Evolutionary conservation across 2,329 filamentous ascomycete species (phyloP).

Genomic region (Colletotrichum magnum): DNA sequence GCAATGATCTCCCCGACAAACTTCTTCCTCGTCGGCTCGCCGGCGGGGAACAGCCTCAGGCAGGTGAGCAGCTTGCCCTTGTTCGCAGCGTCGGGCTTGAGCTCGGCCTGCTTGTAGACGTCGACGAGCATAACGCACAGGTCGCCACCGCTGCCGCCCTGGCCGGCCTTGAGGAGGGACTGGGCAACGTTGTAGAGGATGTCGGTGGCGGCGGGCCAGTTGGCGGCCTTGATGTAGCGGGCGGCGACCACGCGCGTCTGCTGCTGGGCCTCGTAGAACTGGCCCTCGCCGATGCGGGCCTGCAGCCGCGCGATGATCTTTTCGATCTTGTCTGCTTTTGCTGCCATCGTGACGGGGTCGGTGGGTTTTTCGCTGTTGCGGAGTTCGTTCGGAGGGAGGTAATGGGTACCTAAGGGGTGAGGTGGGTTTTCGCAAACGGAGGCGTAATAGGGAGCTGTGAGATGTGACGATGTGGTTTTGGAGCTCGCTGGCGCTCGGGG

Average conservation of each 20-base stretch:
- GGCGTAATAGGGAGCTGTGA: neutral
- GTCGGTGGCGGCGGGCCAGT: constrained; percentile 88
- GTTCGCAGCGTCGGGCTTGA: constrained; percentile 80
- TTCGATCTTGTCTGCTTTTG: constrained; percentile 61
- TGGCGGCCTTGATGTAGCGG: constrained; percentile 89
- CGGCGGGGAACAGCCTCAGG: constrained; percentile 82
- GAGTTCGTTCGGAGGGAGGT: too few relatives aligned
- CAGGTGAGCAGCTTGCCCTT: constrained; percentile 84
- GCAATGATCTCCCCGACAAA: constrained; percentile 88
- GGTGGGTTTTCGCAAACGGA: neutral
- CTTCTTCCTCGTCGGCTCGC: constrained; percentile 93
- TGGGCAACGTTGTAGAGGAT: constrained; percentile 88
- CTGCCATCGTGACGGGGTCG: constrained; percentile 27
- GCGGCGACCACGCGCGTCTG: constrained; percentile 96
- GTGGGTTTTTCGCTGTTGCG: neutral
- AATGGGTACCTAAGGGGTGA: neutral
- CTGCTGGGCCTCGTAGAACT: constrained; percentile 98
- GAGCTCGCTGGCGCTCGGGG: constrained; percentile 8
- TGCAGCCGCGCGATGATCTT: constrained; percentile 78
- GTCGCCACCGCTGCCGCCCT: constrained; percentile 93
- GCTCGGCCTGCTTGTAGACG: constrained; percentile 89
- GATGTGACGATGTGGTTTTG: constrained; percentile 17
- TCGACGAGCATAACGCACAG: constrained; percentile 89
- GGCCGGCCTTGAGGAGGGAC: constrained; percentile 89
- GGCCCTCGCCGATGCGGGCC: constrained; percentile 89